phyloP scores from a whole-genome alignment of 176 grass and related monocot species.

The Miscanthus lutarioriparius region DNA sequence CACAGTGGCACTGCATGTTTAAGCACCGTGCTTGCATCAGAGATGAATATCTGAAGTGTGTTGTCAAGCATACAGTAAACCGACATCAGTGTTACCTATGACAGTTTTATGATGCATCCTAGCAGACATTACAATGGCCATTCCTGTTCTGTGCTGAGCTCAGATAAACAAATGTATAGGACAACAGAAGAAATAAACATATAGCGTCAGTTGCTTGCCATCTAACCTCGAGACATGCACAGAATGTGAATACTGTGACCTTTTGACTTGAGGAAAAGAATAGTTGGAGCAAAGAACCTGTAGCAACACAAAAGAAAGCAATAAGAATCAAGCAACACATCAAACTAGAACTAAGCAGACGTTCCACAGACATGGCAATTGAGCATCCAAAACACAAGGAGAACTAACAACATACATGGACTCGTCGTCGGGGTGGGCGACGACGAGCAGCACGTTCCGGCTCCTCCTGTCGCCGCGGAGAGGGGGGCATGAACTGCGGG shows the following conservation, averaged over 20 bases:
- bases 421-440: slow-evolving; percentile 94
- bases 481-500: slow-evolving; percentile 23
- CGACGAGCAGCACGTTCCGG: slow-evolving; percentile 69
- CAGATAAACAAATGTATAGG: not conserved
- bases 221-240: slow-evolving; percentile 74
- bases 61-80: not conserved
- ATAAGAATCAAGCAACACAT: not conserved
- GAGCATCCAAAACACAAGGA: not conserved
- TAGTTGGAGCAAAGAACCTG: slow-evolving; percentile 91
- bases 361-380: not conserved
- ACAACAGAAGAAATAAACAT: not conserved
- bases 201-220: not conserved
- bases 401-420: slow-evolving; percentile 65
- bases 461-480: slow-evolving; percentile 40
- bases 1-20: not conserved
- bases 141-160: not conserved
- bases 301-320: not conserved
- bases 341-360: not conserved
- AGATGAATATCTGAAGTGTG: not conserved
- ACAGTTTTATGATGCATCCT: not conserved
- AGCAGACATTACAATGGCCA: not conserved
- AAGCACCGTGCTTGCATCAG: not conserved
- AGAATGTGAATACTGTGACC: slow-evolving; percentile 76
- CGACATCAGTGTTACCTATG: not conserved
- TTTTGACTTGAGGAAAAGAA: slow-evolving; percentile 74